Evolutionary conservation across 1,139 yeast species (phyloP).

Genomic region (Saccharomyces hybrid): DNA sequence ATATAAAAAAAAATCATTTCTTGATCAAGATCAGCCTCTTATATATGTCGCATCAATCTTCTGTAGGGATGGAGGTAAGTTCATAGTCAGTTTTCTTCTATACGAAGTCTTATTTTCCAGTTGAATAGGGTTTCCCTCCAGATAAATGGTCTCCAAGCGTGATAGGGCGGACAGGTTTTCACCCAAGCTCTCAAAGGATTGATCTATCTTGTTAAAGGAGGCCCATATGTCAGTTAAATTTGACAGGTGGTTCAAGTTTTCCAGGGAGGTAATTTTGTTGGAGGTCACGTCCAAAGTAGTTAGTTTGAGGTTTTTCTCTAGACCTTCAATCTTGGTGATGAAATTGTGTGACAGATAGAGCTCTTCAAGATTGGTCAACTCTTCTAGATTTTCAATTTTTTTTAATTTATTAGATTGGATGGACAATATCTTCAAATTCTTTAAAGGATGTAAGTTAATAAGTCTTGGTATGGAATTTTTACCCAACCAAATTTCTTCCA

Average conservation of each 20-base stretch:
- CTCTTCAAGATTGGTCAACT: conserved; percentile 67
- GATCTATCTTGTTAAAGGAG: conserved; percentile 60
- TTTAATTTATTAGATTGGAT: conserved; percentile 81
- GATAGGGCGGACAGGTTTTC: conserved; percentile 55
- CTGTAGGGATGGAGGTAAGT: conserved; percentile 54
- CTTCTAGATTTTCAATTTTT: conserved; percentile 75
- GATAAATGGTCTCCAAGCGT: conserved; percentile 76
- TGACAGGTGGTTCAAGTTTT: conserved; percentile 55
- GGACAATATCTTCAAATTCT: conserved; percentile 65
- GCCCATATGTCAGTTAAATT: conserved; percentile 91
- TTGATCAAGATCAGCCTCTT: conserved; percentile 18
- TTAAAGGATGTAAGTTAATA: conserved; percentile 53
- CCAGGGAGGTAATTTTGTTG: conserved; percentile 55
- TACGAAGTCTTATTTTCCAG: conserved; percentile 65
- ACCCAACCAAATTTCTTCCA: conserved; percentile 87
- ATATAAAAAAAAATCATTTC: not conserved
- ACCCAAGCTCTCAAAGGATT: conserved; percentile 59
- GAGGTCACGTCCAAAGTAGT: conserved; percentile 75
- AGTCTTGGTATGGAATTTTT: conserved; percentile 68
- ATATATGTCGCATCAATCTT: conserved; percentile 90
- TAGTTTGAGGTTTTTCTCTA: conserved; percentile 62
- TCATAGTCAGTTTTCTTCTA: conserved; percentile 69
- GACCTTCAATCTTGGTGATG: conserved; percentile 63
- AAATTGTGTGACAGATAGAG: conserved; percentile 85
- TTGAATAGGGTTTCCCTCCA: conserved; percentile 93